Conservation (phyloP, 441 rosid species). For the Dalechampia spathulata region DNA sequence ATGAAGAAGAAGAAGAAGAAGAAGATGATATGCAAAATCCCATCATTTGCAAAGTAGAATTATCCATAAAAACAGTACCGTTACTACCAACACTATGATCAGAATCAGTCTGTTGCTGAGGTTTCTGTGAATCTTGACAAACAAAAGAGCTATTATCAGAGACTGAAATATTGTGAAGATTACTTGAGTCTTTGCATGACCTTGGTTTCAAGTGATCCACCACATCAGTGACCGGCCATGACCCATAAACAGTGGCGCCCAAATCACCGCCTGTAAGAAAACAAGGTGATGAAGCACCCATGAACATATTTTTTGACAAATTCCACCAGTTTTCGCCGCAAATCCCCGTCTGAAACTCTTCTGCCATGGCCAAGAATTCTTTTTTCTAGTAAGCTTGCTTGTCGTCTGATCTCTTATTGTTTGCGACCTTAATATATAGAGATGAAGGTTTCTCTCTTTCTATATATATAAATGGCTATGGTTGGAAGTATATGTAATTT, state of each 20-base stretch:
- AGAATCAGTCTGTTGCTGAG: slow-evolving; percentile 33
- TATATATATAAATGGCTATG: background rate
- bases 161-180: no score
- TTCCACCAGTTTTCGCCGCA: slow-evolving; percentile 72
- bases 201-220: slow-evolving; percentile 27
- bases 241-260: slow-evolving; percentile 27
- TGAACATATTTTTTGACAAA: slow-evolving; percentile 28
- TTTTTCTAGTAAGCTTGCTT: background rate
- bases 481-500: slow-evolving; percentile 11
- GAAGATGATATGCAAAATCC: slow-evolving; percentile 53
- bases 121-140: slow-evolving; percentile 28
- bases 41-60: slow-evolving; percentile 52
- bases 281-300: slow-evolving; percentile 43
- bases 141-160: slow-evolving; percentile 21
- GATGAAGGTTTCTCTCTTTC: background rate
- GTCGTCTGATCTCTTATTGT: background rate
- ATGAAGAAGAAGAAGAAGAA: slow-evolving; percentile 32
- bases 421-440: background rate
- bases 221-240: slow-evolving; percentile 12
- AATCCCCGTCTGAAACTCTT: slow-evolving; percentile 58
- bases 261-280: slow-evolving; percentile 20
- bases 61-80: slow-evolving; percentile 38
- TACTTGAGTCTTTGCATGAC: slow-evolving; percentile 19
- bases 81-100: slow-evolving; percentile 46
- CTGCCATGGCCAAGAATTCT: slow-evolving; percentile 38